Evolutionary conservation across 2,329 filamentous ascomycete species (phyloP), one percentile per base, ranked within the genome.

Genomic region (Onygena corvina): DNA sequence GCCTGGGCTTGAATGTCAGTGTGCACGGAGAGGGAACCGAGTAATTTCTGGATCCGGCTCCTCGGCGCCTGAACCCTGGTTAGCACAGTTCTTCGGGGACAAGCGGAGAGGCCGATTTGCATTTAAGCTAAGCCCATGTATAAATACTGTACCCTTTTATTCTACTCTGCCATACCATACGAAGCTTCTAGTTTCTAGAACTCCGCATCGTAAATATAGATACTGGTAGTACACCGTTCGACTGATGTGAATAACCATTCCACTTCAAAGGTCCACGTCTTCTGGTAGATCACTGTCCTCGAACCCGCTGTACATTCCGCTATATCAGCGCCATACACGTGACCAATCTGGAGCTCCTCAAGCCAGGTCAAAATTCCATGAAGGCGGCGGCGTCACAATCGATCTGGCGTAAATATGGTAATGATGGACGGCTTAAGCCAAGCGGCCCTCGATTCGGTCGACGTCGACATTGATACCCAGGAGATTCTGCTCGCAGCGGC

Each of bases 1-100:
- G 89, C 38, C 72, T 98, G 60, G 92, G 92, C 46, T 72, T 98
- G 61, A 95, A 98, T 62, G 86, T 98, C 56, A 75, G 70, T 55
- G 61, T 65, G 4, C n/a, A 18, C 5, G 53, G 57, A 33, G 52
- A 46, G 9, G 14, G 14, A 18, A 31, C 42, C 20, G 42, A 46
- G 21, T 46, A 46, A 36, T 7, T 42, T 42, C 36, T 42, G 25
- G 36, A 16, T 11, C 20, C n/a, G 25, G 21, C 36, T 27, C 36
- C 21, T 8, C 4, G 21, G 2, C 14, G 12, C 21, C 21, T 42
- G 16, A 11, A 27, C 8, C 9, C 36, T 29, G 21, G 36, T 14
- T 23, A 25, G 21, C 21, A 21, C 21, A 20, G 36, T 29, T 25
- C 7, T 12, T n/a, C 21, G 27, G 36, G 27, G 21, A 12, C 12